These are phyloP conservation scores for Gynochthodes officinalis DNA, from an alignment of 257 asterid species.

Conservation along the genomic window DNA sequence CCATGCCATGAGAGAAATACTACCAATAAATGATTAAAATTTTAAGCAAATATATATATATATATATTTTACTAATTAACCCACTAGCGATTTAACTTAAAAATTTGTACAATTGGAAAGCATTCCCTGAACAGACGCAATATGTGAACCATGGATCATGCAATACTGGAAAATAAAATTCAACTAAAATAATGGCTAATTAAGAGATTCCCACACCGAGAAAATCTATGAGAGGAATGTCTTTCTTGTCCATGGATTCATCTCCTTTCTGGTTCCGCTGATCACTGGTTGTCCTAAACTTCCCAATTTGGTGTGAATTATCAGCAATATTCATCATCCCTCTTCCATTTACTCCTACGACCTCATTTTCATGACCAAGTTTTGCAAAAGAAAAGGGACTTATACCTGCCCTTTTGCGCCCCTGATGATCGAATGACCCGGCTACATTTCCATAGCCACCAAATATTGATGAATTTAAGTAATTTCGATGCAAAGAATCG, in stretches of 20 bases:
- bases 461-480: slow-evolving; percentile 32
- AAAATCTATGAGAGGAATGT: slow-evolving; percentile 83
- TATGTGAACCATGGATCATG: no score
- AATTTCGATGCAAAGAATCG: slow-evolving; percentile 9
- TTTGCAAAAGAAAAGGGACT: slow-evolving; percentile 28
- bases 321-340: slow-evolving; percentile 21
- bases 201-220: slow-evolving; percentile 93
- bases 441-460: slow-evolving; percentile 24
- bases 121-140: neutral
- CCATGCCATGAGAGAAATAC: slow-evolving; percentile 5
- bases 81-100: neutral
- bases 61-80: neutral
- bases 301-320: slow-evolving; percentile 15
- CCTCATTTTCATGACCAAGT: slow-evolving; percentile 10
- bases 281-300: slow-evolving; percentile 23
- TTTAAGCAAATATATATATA: no score
- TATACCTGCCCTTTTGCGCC: slow-evolving; percentile 12
- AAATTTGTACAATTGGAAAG: neutral
- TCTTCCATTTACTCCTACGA: neutral
- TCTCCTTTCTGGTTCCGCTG: slow-evolving; percentile 23
- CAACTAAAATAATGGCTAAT: slow-evolving; percentile 43
- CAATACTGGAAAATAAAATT: no score
- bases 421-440: slow-evolving; percentile 14
- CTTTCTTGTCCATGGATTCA: slow-evolving; percentile 41
- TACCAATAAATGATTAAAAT: neutral